Evolutionary conservation across 169 alveolate species (phyloP).

Genomic region (Plasmodium cynomolgi): DNA sequence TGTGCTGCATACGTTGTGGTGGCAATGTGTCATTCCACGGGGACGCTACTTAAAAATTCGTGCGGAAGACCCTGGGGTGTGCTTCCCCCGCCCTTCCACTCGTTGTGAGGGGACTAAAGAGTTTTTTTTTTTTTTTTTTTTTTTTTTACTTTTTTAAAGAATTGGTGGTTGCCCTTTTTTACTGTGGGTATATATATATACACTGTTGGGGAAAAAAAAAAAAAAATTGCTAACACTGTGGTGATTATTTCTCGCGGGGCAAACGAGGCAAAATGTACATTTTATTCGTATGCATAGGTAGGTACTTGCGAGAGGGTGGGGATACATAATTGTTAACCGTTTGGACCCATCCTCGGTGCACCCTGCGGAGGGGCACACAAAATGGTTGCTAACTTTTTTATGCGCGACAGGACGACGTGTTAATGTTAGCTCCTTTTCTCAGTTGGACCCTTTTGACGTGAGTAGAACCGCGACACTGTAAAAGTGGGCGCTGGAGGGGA

Average conservation of each 20-base stretch:
- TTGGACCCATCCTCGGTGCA: not conserved
- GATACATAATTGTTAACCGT: not conserved
- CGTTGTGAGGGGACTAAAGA: slow-evolving; percentile 37
- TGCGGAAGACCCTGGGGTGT: not conserved
- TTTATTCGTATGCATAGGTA: too few relatives aligned
- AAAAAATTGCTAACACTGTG: not conserved
- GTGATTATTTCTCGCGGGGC: not conserved
- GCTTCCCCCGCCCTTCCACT: not conserved
- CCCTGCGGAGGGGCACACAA: not conserved
- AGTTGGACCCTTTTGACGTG: not conserved
- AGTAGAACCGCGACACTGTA: not conserved
- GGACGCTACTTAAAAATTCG: not conserved
- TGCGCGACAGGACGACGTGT: not conserved
- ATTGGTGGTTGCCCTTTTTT: not conserved
- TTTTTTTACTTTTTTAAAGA: not conserved
- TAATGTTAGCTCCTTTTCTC: not conserved
- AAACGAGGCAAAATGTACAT: not conserved
- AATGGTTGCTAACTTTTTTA: not conserved
- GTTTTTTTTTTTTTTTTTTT: slow-evolving; percentile 13
- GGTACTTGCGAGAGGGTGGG: not conserved
- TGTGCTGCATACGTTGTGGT: not conserved
- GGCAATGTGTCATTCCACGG: not conserved
- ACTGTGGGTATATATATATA: not conserved
- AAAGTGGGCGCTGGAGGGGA: not conserved
- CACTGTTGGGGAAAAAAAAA: not conserved